A percentile compares a stretch with the other conserved stretches of the same genome.
Conservation (phyloP, 345 rosid species). For the Dovyalis caffra region DNA sequence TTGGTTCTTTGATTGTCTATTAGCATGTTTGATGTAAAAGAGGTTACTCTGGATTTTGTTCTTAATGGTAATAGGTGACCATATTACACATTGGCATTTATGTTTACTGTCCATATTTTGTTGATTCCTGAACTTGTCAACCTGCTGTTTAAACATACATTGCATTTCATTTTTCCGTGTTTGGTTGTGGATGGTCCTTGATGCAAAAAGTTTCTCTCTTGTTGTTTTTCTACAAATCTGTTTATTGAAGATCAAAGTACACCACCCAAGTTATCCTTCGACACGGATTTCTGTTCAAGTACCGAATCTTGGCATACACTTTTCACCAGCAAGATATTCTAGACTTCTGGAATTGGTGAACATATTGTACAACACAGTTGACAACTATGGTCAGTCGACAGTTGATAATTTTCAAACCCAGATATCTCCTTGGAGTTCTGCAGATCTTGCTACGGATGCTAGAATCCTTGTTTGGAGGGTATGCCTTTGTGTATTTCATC, state of each 20-base stretch:
- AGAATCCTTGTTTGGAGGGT: slow-evolving; percentile 97
- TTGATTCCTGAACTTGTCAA: neutral
- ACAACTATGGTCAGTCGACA: slow-evolving; percentile 60
- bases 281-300: slow-evolving; percentile 91
- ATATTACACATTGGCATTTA: neutral
- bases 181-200: neutral
- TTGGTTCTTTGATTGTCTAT: neutral
- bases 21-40: neutral
- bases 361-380: slow-evolving; percentile 54
- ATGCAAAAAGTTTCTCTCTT: too few relatives aligned
- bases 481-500: slow-evolving; percentile 15
- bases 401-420: slow-evolving; percentile 59
- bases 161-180: slow-evolving; percentile 2
- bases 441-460: slow-evolving; percentile 72
- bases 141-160: neutral
- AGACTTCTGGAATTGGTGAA: slow-evolving; percentile 70
- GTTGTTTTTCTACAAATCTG: neutral
- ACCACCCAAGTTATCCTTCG: slow-evolving; percentile 83
- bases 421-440: slow-evolving; percentile 59
- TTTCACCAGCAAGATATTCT: slow-evolving; percentile 80
- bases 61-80: neutral
- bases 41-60: neutral
- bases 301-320: slow-evolving; percentile 92
- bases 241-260: slow-evolving; percentile 71
- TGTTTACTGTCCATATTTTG: neutral